Conservation (phyloP, 768 basidiomycete genomes). For the Hortiboletus flavorubellus region DNA sequence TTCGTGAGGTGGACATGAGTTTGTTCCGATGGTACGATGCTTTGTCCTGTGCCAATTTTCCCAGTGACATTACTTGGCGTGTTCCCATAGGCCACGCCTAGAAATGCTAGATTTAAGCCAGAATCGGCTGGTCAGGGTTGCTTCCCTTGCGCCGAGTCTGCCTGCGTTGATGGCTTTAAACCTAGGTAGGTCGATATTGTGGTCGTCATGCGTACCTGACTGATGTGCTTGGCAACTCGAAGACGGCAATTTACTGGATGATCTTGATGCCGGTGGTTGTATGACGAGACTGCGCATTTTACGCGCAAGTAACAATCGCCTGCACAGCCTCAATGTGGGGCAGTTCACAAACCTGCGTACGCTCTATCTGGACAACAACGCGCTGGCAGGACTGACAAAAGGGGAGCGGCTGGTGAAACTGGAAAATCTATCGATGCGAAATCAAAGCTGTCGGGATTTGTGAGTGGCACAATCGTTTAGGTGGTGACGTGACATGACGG, state of each 20-base stretch:
- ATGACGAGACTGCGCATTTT: constrained; percentile 80
- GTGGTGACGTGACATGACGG: constrained; percentile 33
- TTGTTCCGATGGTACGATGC: constrained; percentile 59
- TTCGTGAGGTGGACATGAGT: constrained; percentile 58
- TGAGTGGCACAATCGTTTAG: constrained; percentile 43
- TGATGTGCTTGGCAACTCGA: constrained; percentile 20
- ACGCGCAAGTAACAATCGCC: constrained; percentile 77
- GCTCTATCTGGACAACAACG: constrained; percentile 90
- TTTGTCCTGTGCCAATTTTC: constrained; percentile 5
- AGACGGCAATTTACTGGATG: constrained; percentile 72
- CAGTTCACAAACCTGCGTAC: constrained; percentile 74
- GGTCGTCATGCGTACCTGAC: constrained; percentile 11
- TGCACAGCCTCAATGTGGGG: constrained; percentile 62
- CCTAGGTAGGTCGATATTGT: constrained; percentile 60
- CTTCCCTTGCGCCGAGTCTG: constrained; percentile 54
- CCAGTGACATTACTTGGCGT: constrained; percentile 8
- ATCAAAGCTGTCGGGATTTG: constrained; percentile 77
- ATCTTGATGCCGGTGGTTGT: constrained; percentile 48
- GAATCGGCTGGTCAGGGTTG: constrained; percentile 61
- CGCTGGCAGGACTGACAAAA: constrained; percentile 48
- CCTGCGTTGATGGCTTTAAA: constrained; percentile 70
- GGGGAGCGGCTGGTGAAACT: constrained; percentile 62
- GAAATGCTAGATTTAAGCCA: constrained; percentile 82
- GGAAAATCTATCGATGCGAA: constrained; percentile 89
- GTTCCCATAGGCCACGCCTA: constrained; percentile 46